These are phyloP conservation scores for Aspergillus pseudoterreus DNA, from an alignment of 2,329 filamentous ascomycete species.

Conservation along the genomic window DNA sequence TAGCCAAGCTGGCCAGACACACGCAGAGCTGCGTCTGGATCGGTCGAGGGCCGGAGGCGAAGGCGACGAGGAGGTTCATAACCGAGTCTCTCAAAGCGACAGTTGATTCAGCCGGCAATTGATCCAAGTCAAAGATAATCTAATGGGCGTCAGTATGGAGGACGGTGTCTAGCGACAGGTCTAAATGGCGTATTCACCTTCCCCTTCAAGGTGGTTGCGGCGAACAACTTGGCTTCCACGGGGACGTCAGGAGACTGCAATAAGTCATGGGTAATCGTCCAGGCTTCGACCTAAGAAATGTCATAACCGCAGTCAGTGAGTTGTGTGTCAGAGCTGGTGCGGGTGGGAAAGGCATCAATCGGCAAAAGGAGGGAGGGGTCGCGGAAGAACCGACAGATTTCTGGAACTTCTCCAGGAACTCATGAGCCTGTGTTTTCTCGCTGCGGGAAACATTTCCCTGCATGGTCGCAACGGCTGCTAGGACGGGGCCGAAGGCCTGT, in stretches of 20 bases:
- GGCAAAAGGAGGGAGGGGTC: conserved; percentile 15
- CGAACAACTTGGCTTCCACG: conserved; percentile 86
- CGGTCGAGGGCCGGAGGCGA: conserved; percentile 74
- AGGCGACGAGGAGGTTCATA: conserved; percentile 74
- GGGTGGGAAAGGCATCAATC: not conserved
- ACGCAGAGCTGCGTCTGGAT: conserved; percentile 91
- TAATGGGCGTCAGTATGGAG: conserved; percentile 41
- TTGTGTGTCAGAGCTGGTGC: not conserved
- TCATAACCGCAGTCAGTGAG: conserved; percentile 4
- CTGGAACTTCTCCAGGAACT: conserved; percentile 91
- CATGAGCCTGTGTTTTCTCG: conserved; percentile 84
- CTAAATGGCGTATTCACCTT: conserved; percentile 62
- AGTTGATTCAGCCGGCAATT: conserved; percentile 73
- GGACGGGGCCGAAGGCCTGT: conserved; percentile 76
- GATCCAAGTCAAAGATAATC: conserved; percentile 95
- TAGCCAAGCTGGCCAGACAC: conserved; percentile 87
- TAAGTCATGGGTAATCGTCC: conserved; percentile 82
- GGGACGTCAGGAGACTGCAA: conserved; percentile 73
- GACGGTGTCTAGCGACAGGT: not conserved
- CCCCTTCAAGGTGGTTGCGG: conserved; percentile 93
- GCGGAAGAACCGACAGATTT: conserved; percentile 72
- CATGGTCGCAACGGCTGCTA: conserved; percentile 89
- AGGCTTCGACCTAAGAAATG: conserved; percentile 70
- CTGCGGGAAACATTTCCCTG: conserved; percentile 73
- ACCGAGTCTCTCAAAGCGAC: conserved; percentile 78